These are phyloP conservation scores for Aegilops tauschii DNA, from an alignment of 176 grass and related monocot species.

Conservation along the genomic window DNA sequence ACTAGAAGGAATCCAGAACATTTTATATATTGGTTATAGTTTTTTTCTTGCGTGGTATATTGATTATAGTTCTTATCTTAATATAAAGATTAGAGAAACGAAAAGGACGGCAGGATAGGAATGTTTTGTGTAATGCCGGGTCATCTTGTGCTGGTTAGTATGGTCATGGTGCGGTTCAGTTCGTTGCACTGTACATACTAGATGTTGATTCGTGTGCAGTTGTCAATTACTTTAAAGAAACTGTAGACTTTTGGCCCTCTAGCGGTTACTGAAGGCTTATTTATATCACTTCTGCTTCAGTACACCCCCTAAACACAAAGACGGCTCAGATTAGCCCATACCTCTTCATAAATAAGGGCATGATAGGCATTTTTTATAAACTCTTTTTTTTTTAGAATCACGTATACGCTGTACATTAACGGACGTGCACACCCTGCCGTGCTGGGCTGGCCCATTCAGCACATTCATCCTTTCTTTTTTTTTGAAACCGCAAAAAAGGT, in stretches of 20 bases:
- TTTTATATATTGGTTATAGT: background rate
- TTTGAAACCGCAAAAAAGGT: too few relatives aligned
- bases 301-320: too few relatives aligned
- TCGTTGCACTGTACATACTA: background rate
- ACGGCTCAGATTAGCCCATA: too few relatives aligned
- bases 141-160: background rate
- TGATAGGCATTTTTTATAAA: too few relatives aligned
- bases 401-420: too few relatives aligned
- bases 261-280: background rate
- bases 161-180: background rate
- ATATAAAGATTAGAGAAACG: background rate
- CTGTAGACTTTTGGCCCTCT: background rate
- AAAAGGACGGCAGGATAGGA: background rate
- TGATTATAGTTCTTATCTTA: background rate
- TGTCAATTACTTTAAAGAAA: background rate
- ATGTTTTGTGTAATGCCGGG: background rate
- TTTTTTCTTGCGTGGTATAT: too few relatives aligned
- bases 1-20: background rate
- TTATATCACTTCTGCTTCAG: background rate
- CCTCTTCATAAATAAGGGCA: too few relatives aligned
- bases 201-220: background rate
- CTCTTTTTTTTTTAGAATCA: too few relatives aligned
- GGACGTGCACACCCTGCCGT: too few relatives aligned
- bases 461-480: too few relatives aligned
- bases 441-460: too few relatives aligned